Evolutionary conservation across 495 filamentous ascomycete genomes (phyloP).

Genomic region (Aspergillus leporis): DNA sequence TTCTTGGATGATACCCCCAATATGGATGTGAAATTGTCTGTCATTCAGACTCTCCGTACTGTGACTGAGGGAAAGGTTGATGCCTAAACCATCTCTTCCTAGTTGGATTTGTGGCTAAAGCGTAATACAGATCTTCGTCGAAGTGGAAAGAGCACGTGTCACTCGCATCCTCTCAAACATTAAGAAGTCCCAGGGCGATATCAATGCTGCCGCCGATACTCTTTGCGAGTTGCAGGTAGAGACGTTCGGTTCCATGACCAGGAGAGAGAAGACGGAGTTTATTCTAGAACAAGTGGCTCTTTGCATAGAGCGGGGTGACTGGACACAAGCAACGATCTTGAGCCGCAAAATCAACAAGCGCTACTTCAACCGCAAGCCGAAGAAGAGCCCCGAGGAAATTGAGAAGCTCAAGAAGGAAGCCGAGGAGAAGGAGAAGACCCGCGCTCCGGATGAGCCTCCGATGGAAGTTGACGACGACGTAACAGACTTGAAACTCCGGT

Average conservation of each 20-base stretch:
- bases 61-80: conserved; percentile 94
- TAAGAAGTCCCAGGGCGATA: conserved; percentile 91
- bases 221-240: conserved; percentile 98
- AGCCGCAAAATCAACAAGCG: conserved; percentile 94
- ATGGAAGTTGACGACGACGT: conserved; percentile 83
- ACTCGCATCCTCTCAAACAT: conserved; percentile 94
- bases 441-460: conserved; percentile 67
- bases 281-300: conserved; percentile 93
- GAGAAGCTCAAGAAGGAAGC: conserved; percentile 86
- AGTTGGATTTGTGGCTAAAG: conserved; percentile 9
- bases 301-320: conserved; percentile 94
- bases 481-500: conserved; percentile 92
- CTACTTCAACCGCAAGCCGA: conserved; percentile 85
- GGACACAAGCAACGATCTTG: conserved; percentile 92
- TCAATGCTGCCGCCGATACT: conserved; percentile 85
- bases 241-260: conserved; percentile 97
- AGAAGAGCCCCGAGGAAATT: conserved; percentile 81
- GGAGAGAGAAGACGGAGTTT: conserved; percentile 97
- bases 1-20: conserved; percentile 83
- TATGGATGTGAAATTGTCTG: conserved; percentile 81
- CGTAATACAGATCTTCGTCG: conserved; percentile 80
- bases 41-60: conserved; percentile 92
- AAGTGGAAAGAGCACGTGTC: conserved; percentile 94
- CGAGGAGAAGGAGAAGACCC: conserved; percentile 75
- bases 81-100: conserved; percentile 1